These are phyloP conservation scores for Neophaeococcomyces mojaviensis DNA, from an alignment of 2,329 filamentous ascomycete genomes.

Conservation along the genomic window DNA sequence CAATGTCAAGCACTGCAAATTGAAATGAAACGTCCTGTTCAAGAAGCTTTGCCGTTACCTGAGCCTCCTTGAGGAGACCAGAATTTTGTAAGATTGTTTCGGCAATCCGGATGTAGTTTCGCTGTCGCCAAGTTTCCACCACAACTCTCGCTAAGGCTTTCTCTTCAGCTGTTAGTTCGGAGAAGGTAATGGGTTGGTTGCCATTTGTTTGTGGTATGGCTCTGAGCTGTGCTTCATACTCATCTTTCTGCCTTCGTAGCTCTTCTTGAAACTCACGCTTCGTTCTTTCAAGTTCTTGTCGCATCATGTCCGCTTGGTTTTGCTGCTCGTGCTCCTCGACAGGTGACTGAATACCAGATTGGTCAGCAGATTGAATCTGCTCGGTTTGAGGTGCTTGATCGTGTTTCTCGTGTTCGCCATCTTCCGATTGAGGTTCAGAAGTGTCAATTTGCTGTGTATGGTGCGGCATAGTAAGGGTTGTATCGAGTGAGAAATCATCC, in stretches of 20 bases:
- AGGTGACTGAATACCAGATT: slow-evolving; percentile 45
- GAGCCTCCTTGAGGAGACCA: slow-evolving; percentile 82
- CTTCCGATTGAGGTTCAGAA: background rate
- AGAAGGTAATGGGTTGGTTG: slow-evolving; percentile 27
- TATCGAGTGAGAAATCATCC: slow-evolving; percentile 94
- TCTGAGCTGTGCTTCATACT: slow-evolving; percentile 77
- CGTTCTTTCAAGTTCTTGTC: slow-evolving; percentile 65
- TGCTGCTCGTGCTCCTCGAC: slow-evolving; percentile 77
- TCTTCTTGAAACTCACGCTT: slow-evolving; percentile 88
- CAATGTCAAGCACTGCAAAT: slow-evolving; percentile 82
- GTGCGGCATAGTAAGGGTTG: slow-evolving; percentile 80
- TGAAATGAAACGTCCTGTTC: slow-evolving; percentile 91
- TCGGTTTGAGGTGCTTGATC: slow-evolving; percentile 62
- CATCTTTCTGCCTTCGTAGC: slow-evolving; percentile 71
- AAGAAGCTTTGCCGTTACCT: slow-evolving; percentile 95
- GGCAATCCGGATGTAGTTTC: slow-evolving; percentile 88
- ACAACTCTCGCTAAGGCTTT: slow-evolving; percentile 60
- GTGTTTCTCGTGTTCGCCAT: background rate
- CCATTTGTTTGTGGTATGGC: slow-evolving; percentile 50
- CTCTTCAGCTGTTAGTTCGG: slow-evolving; percentile 62
- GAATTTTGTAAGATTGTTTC: slow-evolving; percentile 86
- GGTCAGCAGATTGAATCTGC: slow-evolving; percentile 67
- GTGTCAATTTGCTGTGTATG: background rate
- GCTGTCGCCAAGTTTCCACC: slow-evolving; percentile 68
- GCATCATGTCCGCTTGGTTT: slow-evolving; percentile 72